phyloP scores from a whole-genome alignment of 2,329 filamentous ascomycete species.

The Diaporthe citri region DNA sequence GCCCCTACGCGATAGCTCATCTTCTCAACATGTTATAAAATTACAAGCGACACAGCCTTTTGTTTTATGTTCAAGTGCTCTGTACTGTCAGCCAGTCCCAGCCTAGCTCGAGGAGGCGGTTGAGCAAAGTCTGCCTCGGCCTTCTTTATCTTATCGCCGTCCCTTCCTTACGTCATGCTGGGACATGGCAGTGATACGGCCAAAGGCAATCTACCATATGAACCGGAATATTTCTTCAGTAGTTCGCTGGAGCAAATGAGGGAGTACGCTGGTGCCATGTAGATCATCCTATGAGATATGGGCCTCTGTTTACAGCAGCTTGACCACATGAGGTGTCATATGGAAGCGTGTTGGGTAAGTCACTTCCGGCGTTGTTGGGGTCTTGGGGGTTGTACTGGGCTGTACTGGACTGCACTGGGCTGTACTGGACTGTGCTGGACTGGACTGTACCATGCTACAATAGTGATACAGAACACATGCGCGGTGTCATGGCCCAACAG shows the following conservation, averaged over 20 bases:
- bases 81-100: not conserved
- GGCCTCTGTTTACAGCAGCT: not conserved
- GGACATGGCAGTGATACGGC: not conserved
- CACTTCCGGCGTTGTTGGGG: no score
- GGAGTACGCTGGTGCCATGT: not conserved
- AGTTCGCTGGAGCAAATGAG: not conserved
- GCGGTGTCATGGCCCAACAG: not conserved
- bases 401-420: no score
- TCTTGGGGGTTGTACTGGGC: no score
- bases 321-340: not conserved
- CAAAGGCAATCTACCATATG: no score
- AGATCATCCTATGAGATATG: not conserved
- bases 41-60: not conserved
- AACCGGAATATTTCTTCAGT: not conserved
- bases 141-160: not conserved
- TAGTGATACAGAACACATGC: no score
- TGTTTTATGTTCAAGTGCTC: not conserved
- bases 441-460: no score
- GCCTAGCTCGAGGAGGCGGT: no score
- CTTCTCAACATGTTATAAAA: not conserved
- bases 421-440: no score
- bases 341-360: not conserved
- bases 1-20: not conserved
- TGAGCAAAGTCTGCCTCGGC: no score
- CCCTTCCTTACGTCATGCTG: not conserved